A percentile compares a stretch with the other conserved stretches of the same genome.
These are phyloP conservation scores for Podila epicladia DNA, from an alignment of 192 early-diverging fungal species.

Conservation along the genomic window DNA sequence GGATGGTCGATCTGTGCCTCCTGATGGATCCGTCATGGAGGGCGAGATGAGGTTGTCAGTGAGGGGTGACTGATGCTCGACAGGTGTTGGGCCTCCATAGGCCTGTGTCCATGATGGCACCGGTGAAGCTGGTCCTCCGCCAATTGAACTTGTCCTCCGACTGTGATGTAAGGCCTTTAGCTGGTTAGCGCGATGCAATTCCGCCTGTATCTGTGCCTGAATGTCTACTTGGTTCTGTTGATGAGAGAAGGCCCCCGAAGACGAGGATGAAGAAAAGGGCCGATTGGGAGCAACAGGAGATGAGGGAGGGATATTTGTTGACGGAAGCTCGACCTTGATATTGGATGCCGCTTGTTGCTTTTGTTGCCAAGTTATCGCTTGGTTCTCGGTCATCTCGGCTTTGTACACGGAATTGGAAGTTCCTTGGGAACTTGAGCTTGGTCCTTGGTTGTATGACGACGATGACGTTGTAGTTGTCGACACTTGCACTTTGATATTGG, in stretches of 20 bases:
- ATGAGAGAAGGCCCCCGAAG: not conserved
- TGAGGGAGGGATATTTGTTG: not conserved
- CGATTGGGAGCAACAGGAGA: slow-evolving; percentile 9
- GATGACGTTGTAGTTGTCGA: not conserved
- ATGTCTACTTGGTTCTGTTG: slow-evolving; percentile 11
- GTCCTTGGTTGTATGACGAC: too few species aligned
- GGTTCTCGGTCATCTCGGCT: slow-evolving; percentile 38
- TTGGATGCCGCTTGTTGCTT: slow-evolving; percentile 8
- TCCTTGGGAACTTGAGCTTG: too few species aligned
- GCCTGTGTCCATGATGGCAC: slow-evolving; percentile 17
- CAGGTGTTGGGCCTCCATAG: slow-evolving; percentile 23
- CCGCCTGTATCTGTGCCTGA: slow-evolving; percentile 24
- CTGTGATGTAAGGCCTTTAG: slow-evolving; percentile 25
- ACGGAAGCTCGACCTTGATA: slow-evolving; percentile 40
- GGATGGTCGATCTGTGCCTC: not conserved
- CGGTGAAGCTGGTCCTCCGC: slow-evolving; percentile 15
- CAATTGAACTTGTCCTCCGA: slow-evolving; percentile 11
- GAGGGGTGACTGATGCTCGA: slow-evolving; percentile 37
- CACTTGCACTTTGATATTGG: slow-evolving; percentile 1
- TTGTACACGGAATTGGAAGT: slow-evolving; percentile 18
- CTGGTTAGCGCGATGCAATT: slow-evolving; percentile 32
- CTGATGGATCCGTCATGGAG: not conserved
- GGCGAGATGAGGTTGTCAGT: slow-evolving; percentile 16
- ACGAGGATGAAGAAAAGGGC: not conserved
- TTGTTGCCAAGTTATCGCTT: slow-evolving; percentile 20